These are phyloP conservation scores for Xylaria arbuscula DNA, from an alignment of 2,329 filamentous ascomycete species.

Conservation along the genomic window DNA sequence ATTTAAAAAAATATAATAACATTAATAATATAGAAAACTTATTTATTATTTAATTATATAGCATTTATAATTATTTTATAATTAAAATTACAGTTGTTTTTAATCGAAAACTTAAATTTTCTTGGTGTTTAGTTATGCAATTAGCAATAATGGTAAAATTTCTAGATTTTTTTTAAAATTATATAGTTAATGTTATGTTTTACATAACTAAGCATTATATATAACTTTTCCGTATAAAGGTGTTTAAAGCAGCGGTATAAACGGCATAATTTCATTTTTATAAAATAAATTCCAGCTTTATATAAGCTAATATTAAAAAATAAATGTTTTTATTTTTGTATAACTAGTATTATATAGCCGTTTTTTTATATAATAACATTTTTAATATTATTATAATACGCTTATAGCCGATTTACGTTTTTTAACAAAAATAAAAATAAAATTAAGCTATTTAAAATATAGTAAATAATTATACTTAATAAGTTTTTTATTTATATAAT, in stretches of 20 bases:
- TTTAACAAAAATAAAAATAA: no score
- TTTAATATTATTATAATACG: neutral
- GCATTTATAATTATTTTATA: neutral
- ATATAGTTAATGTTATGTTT: neutral
- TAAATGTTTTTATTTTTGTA: neutral
- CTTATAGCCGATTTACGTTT: no score
- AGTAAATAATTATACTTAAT: no score
- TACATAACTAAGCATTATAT: neutral
- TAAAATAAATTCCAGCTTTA: no score
- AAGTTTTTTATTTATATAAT: no score
- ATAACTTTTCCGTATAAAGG: neutral
- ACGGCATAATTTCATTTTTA: no score
- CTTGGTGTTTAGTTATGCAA: neutral
- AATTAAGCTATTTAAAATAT: no score
- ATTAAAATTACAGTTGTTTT: no score
- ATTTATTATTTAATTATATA: neutral
- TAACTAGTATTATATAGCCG: neutral
- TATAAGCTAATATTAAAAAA: no score
- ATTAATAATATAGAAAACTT: neutral
- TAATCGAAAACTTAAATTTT: no score
- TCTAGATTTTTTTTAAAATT: neutral
- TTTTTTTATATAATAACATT: neutral
- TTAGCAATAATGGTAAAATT: neutral
- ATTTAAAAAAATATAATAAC: neutral
- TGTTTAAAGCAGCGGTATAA: no score